phyloP scores from a whole-genome alignment of 495 filamentous ascomycete species.

The Penicillium pancosmium region DNA sequence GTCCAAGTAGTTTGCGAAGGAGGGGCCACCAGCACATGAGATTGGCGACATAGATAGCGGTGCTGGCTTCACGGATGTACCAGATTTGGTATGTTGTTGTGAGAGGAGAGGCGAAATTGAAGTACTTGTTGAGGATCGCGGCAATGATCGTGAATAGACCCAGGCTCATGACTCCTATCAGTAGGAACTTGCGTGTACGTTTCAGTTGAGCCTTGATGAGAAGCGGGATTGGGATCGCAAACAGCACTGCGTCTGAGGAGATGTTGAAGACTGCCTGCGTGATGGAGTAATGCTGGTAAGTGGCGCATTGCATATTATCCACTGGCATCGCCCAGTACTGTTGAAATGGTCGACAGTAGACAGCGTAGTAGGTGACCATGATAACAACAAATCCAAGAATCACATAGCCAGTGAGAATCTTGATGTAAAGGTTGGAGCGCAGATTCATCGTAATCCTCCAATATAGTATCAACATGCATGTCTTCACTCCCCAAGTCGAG shows the following conservation, averaged over 20 bases:
- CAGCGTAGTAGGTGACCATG: slow-evolving; percentile 63
- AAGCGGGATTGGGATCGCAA: slow-evolving; percentile 61
- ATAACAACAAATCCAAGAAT: slow-evolving; percentile 59
- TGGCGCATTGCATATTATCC: slow-evolving; percentile 37
- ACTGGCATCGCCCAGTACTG: slow-evolving; percentile 62
- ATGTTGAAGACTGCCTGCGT: slow-evolving; percentile 69
- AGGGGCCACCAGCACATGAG: slow-evolving; percentile 65
- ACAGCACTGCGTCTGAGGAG: slow-evolving; percentile 64
- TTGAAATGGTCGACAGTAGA: slow-evolving; percentile 64
- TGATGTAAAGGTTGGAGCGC: slow-evolving; percentile 49
- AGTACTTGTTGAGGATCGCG: slow-evolving; percentile 66
- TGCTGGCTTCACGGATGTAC: slow-evolving; percentile 67
- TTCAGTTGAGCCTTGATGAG: slow-evolving; percentile 58
- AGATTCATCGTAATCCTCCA: slow-evolving; percentile 45
- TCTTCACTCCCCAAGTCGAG: slow-evolving; percentile 53
- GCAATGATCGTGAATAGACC: slow-evolving; percentile 67
- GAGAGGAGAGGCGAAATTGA: slow-evolving; percentile 61
- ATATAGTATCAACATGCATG: slow-evolving; percentile 55
- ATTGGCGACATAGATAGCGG: slow-evolving; percentile 65
- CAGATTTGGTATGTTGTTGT: slow-evolving; percentile 56
- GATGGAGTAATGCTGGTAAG: slow-evolving; percentile 58
- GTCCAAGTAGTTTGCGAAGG: slow-evolving; percentile 53
- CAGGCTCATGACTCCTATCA: slow-evolving; percentile 52
- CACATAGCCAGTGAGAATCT: slow-evolving; percentile 56
- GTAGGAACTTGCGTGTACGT: slow-evolving; percentile 51